Evolutionary conservation across 345 rosid genomes (phyloP), one percentile per base, ranked within the genome.

Genomic region (Clausena lansium): DNA sequence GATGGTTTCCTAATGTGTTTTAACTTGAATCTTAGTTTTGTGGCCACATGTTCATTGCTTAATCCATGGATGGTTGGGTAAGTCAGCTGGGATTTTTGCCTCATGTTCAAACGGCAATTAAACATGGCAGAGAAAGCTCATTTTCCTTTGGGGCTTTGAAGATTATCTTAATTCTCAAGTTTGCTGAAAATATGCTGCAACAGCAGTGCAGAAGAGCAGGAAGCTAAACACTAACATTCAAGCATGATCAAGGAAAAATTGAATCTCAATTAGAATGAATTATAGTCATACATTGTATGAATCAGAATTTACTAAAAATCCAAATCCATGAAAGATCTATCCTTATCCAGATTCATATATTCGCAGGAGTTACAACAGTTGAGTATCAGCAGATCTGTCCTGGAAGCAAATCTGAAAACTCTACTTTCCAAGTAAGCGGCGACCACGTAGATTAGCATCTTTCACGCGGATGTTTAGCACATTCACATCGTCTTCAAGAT

Each of bases 341-440:
- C 57, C 0, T 19, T 59, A 70, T 52, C 62, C 27, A 20, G 41
- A 70, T 52, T 22, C 45, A 52, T 54, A 47, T n/a, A n/a, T 45
- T 19, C 8, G 70, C 69, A 6, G 4, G 38, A 19, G 57, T 61
- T 55, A 33, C 36, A 39, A 36, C n/a, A 9, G 27, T 9, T 4
- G 36, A 11, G 38, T 15, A 47, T 35, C 45, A 33, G 41, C 68
- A 19, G 25, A 66, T 41, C 24, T 35, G 65, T 27, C 54, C 28
- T 24, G 8, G 41, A 54, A 61, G 22, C 71, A 25, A 32, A 63
- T 62, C 15, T 41, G 11, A 22, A 55, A 32, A 63, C 28, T 66
- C 89, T 91, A 96, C 88, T 94, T 94, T 47, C 95, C 76, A 47
- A 96, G 98, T 81, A 96, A 83, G 69, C 80, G 89, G 8, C 89